Evolutionary conservation across 306 rosid species (phyloP), one percentile per base, ranked within the genome.

Genomic region (Quercus engelmannii): DNA sequence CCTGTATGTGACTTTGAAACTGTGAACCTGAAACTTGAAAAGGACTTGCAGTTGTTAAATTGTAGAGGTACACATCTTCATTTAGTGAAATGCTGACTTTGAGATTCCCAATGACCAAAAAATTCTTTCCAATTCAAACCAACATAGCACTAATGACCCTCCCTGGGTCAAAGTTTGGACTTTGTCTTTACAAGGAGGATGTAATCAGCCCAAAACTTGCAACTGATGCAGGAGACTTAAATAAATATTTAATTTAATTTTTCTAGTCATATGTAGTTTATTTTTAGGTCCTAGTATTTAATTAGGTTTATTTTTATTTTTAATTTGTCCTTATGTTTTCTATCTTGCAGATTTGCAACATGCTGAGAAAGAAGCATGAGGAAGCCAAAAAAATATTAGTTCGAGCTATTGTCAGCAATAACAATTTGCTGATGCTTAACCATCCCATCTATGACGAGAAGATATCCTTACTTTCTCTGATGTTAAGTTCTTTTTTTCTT

Each of bases 321-420:
- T 38, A 7, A 38, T 38, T 38, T 23, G 49, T 18, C 13, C 18
- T 12, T 8, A 65, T 18, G 3, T 2, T n/a, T 5, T 3, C 33
- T 59, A 19, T 68, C 65, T 12, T 38, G 88, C 96, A 93, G 98
- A 93, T 95, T 70, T 91, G 92, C 87, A 89, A 85, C 84, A 85
- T 88, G 91, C 91, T 95, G 84, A 92, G 78, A 84, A 95, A 92
- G 90, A 95, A 89, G 86, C 96, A 87, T 0, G 96, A 85, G 69
- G 94, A 95, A 87, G 98, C 98, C 73, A 91, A 95, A 80, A 94
- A 90, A 75, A 11, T 92, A 75, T 76, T 92, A 41, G 91, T 93
- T 65, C 89, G 94, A 78, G 92, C 96, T 69, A n/a, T 92, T 77
- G 92, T 95, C 80, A 93, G 83, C 74, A 87, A 90, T 90, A 91